Percentiles rank a stretch among this genome's conserved stretches.
Evolutionary conservation across 768 basidiomycete species (phyloP).

Genomic region (Tulasnella sp.): DNA sequence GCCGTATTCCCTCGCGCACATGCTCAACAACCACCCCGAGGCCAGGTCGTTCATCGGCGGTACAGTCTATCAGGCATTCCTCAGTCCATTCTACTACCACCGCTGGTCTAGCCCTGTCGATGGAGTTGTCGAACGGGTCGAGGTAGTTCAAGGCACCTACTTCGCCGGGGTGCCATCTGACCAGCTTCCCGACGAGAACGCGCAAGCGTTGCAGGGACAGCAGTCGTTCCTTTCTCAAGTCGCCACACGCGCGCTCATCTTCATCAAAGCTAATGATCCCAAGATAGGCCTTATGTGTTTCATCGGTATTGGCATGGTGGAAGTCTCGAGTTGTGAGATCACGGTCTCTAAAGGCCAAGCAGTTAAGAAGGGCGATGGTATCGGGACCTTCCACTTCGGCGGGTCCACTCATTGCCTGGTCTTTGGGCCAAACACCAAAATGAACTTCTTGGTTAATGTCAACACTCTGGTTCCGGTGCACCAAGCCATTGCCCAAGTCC

Average conservation of each 20-base stretch:
- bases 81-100: slow-evolving; percentile 45
- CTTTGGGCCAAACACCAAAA: slow-evolving; percentile 33
- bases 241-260: slow-evolving; percentile 42
- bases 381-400: slow-evolving; percentile 56
- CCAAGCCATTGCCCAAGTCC: too few species aligned
- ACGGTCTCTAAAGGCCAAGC: slow-evolving; percentile 36
- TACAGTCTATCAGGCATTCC: slow-evolving; percentile 42
- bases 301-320: slow-evolving; percentile 48
- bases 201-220: too few species aligned
- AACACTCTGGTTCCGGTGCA: too few species aligned
- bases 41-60: slow-evolving; percentile 38
- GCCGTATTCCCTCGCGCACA: slow-evolving; percentile 47
- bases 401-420: slow-evolving; percentile 42
- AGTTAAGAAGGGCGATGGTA: slow-evolving; percentile 42
- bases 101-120: slow-evolving; percentile 52
- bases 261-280: slow-evolving; percentile 42
- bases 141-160: slow-evolving; percentile 36
- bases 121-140: slow-evolving; percentile 34
- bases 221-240: slow-evolving; percentile 35
- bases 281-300: slow-evolving; percentile 47
- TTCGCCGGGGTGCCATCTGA: slow-evolving; percentile 22
- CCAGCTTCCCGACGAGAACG: too few species aligned
- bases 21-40: slow-evolving; percentile 36
- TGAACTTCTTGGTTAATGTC: too few species aligned
- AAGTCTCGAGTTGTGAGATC: slow-evolving; percentile 49